Percentiles rank a stretch among this genome's conserved stretches.
phyloP scores from a whole-genome alignment of 495 filamentous ascomycete species.

The Neurospora terricola region DNA sequence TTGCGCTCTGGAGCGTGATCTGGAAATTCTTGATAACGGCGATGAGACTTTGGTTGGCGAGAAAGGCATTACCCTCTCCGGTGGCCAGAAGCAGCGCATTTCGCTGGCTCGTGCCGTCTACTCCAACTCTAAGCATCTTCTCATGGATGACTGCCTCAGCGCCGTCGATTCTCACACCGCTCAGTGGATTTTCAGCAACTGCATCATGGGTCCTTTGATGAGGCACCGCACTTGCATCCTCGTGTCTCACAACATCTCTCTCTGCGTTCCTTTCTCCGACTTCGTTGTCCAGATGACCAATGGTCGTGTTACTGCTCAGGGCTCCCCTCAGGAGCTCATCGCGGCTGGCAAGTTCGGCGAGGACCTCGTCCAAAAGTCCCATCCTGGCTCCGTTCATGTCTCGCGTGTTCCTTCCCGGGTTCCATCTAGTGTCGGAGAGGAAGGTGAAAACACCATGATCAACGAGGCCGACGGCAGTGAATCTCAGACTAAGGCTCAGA shows the following conservation, averaged over 20 bases:
- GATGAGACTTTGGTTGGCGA: slow-evolving; percentile 94
- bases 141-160: slow-evolving; percentile 92
- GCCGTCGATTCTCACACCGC: slow-evolving; percentile 98
- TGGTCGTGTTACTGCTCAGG: slow-evolving; percentile 69
- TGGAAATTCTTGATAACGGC: slow-evolving; percentile 84
- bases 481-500: slow-evolving; percentile 21
- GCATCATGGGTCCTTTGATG: slow-evolving; percentile 88
- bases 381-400: slow-evolving; percentile 50
- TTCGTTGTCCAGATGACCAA: slow-evolving; percentile 83
- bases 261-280: slow-evolving; percentile 69
- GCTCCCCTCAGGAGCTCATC: slow-evolving; percentile 64
- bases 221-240: slow-evolving; percentile 79
- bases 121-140: slow-evolving; percentile 77
- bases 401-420: slow-evolving; percentile 65
- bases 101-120: slow-evolving; percentile 91
- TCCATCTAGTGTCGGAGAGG: slow-evolving; percentile 55
- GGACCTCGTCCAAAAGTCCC: slow-evolving; percentile 60
- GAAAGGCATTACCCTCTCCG: slow-evolving; percentile 93
- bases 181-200: slow-evolving; percentile 95
- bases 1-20: slow-evolving; percentile 86
- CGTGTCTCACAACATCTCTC: slow-evolving; percentile 88
- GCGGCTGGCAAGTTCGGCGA: slow-evolving; percentile 78
- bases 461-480: slow-evolving; percentile 29
- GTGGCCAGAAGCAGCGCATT: slow-evolving; percentile 96
- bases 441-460: slow-evolving; percentile 37